These are phyloP conservation scores for Hibiscus trionum DNA, from an alignment of 345 rosid genomes.

Conservation along the genomic window DNA sequence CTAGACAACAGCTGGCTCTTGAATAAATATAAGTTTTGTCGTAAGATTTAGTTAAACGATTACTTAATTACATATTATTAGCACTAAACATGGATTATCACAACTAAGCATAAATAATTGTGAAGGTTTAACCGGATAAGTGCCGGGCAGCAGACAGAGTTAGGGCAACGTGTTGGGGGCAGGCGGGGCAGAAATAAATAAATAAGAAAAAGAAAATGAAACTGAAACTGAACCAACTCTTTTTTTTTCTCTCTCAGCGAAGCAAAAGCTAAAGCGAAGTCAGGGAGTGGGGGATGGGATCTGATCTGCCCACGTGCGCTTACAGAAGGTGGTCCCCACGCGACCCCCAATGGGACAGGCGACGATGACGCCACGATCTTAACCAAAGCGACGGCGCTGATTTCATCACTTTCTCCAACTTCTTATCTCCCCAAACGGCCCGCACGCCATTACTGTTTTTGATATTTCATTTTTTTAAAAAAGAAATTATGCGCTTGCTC, in stretches of 20 bases:
- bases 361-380: neutral
- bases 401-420: neutral
- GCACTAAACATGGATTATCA: neutral
- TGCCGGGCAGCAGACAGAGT: neutral
- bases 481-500: neutral
- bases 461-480: neutral
- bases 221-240: neutral
- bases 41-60: too few species aligned
- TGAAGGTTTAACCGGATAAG: neutral
- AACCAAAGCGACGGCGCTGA: neutral
- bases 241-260: neutral
- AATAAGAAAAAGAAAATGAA: neutral
- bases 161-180: neutral
- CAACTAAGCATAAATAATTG: neutral
- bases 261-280: neutral
- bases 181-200: neutral
- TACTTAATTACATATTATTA: too few species aligned
- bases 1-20: too few species aligned
- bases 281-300: neutral
- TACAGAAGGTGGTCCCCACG: neutral
- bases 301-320: conserved; percentile 5
- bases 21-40: too few species aligned
- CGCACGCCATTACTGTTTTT: neutral
- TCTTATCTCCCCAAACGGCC: neutral
- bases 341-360: neutral